Conservation (phyloP, 805 yeast genomes). For the Priceomyces fermenticarens region DNA sequence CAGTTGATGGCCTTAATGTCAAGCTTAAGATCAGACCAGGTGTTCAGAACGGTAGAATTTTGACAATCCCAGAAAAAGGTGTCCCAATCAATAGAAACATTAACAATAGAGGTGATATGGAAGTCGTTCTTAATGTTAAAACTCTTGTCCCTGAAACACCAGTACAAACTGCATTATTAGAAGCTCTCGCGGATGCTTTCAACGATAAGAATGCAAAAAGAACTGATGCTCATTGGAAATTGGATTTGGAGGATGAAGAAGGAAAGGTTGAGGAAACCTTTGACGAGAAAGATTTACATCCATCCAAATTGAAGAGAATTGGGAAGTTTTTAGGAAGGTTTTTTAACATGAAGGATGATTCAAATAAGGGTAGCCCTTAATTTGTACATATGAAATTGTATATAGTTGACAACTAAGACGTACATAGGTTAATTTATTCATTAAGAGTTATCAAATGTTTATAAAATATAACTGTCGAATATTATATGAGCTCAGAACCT, state of each 20-base stretch:
- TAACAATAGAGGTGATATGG: constrained; percentile 72
- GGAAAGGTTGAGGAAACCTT: constrained; percentile 17
- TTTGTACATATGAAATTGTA: too few relatives aligned
- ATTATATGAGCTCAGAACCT: too few relatives aligned
- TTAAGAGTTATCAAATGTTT: not conserved
- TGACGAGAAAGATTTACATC: constrained; percentile 41
- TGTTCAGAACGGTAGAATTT: constrained; percentile 69
- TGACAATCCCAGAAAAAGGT: constrained; percentile 83
- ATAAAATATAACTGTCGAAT: too few relatives aligned
- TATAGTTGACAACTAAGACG: too few relatives aligned
- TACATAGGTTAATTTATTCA: too few relatives aligned
- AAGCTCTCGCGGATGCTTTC: constrained; percentile 89
- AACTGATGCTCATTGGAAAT: constrained; percentile 45
- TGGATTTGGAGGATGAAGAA: constrained; percentile 27
- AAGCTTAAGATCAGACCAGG: constrained; percentile 82
- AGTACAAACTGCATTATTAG: constrained; percentile 84
- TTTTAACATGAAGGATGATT: constrained; percentile 41
- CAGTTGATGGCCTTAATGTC: constrained; percentile 74
- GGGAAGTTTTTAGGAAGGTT: constrained; percentile 58
- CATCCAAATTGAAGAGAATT: constrained; percentile 51
- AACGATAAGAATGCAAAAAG: constrained; percentile 79
- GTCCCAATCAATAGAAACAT: constrained; percentile 62
- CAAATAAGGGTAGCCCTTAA: constrained; percentile 1
- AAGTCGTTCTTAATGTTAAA: constrained; percentile 67
- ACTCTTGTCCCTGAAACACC: constrained; percentile 75